Evolutionary conservation across 257 asterid species (phyloP), one percentile per base, ranked within the genome.

Genomic region (Fraxinus quadrangulata): DNA sequence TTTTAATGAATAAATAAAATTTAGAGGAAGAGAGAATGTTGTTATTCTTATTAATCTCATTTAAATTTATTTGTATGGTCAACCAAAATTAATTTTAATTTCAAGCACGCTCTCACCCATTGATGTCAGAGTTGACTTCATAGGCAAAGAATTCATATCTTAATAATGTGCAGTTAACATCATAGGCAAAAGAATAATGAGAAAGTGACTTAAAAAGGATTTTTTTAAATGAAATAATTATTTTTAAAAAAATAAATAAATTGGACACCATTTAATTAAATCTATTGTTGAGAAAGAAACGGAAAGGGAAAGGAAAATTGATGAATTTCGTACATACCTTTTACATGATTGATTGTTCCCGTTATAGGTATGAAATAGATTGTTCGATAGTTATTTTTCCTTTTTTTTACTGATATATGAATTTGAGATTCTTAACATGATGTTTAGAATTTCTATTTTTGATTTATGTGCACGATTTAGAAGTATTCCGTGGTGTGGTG

Each of bases 71-170:
- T 14, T 37, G 40, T 73, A 24, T 42, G 37, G n/a, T 47, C n/a
- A 54, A 11, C 73, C n/a, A 37, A 14, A 23, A 6, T 45, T 23
- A 5, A 76, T n/a, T 13, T 19, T 6, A 21, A 37, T 28, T 17
- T 8, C 19, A 24, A 6, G 77, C 67, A 47, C 71, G 23, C 51
- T 74, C 24, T 30, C 21, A 61, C n/a, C 85, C 81, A 79, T 71
- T 83, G 81, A 79, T 31, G 73, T 65, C 73, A 33, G 77, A 28
- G 84, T 83, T 78, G 87, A 81, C 89, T 78, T 81, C 16, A n/a
- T 71, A 59, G 16, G 23, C 63, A 77, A 77, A 59, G 56, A 72
- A 33, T 67, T 34, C 36, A 33, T 30, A 39, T 76, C 13, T 30
- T 34, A 69, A 30, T 75, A 12, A 54, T 75, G 40, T 49, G 65